Percentiles rank a stretch among this genome's conserved stretches.
Evolutionary conservation across 805 yeast genomes (phyloP).

Genomic region (Ascoidea rubescens): DNA sequence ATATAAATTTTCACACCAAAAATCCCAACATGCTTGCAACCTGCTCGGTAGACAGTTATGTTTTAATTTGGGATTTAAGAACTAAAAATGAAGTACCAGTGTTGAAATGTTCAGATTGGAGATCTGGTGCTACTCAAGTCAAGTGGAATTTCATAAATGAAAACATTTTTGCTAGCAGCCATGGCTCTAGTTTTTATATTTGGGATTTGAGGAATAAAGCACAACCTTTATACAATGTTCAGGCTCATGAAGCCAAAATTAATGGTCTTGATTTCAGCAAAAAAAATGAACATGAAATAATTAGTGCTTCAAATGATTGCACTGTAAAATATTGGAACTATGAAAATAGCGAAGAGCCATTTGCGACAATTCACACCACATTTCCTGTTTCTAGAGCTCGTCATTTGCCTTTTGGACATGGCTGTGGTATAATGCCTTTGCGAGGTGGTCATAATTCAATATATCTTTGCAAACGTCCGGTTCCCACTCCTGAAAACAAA

Average conservation of each 20-base stretch:
- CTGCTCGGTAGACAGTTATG: conserved; percentile 82
- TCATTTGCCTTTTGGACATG: conserved; percentile 76
- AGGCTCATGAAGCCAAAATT: conserved; percentile 75
- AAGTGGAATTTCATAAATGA: conserved; percentile 80
- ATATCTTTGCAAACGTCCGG: conserved; percentile 19
- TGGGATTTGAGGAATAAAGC: conserved; percentile 90
- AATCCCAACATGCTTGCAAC: conserved; percentile 85
- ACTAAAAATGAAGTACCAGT: conserved; percentile 55
- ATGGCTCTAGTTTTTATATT: conserved; percentile 62
- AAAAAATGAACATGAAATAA: conserved; percentile 39
- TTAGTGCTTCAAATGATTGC: conserved; percentile 79
- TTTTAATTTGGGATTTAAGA: conserved; percentile 84
- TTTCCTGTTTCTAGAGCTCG: conserved; percentile 88
- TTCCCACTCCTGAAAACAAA: conserved; percentile 4
- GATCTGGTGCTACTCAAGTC: conserved; percentile 89
- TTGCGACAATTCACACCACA: conserved; percentile 48
- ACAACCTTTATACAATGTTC: conserved; percentile 48
- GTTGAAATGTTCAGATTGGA: conserved; percentile 81
- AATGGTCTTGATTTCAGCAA: conserved; percentile 81
- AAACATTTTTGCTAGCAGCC: conserved; percentile 72
- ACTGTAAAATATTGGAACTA: conserved; percentile 77
- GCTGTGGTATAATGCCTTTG: conserved; percentile 82
- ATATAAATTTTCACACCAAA: conserved; percentile 80
- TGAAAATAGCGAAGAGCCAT: conserved; percentile 28
- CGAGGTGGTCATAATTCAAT: conserved; percentile 61